These are phyloP conservation scores for Echites panduratus DNA, from an alignment of 257 asterid species.

Conservation along the genomic window DNA sequence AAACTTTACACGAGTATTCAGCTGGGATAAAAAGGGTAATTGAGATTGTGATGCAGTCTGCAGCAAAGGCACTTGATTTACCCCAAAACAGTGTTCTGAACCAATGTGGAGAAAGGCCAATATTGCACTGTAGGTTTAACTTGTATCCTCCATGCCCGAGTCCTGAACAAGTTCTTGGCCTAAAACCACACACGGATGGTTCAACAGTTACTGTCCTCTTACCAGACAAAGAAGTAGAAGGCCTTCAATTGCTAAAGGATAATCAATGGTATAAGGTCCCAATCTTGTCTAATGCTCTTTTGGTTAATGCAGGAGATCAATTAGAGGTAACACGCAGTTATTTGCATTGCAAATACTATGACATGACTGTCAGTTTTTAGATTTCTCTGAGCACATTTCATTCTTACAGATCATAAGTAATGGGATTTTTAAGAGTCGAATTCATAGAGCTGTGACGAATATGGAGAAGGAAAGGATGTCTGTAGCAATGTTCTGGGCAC, in stretches of 20 bases:
- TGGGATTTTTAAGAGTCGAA: constrained; percentile 45
- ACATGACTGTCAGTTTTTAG: no score
- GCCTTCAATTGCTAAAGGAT: constrained; percentile 59
- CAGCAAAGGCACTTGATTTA: constrained; percentile 43
- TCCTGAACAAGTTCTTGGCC: constrained; percentile 56
- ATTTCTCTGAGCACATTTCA: no score
- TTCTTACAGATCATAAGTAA: constrained; percentile 39
- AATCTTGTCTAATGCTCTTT: constrained; percentile 38
- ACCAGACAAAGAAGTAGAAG: constrained; percentile 56
- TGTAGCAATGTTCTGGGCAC: constrained; percentile 31
- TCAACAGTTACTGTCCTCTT: constrained; percentile 47
- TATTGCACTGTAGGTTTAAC: constrained; percentile 45
- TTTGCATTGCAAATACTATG: no score
- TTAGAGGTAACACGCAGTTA: constrained; percentile 44
- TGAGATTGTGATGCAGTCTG: constrained; percentile 31
- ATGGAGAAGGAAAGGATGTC: constrained; percentile 28
- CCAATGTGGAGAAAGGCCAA: constrained; percentile 37
- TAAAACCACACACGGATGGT: constrained; percentile 72
- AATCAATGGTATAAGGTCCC: constrained; percentile 53
- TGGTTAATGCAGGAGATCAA: constrained; percentile 62
- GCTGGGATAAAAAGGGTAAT: constrained; percentile 16
- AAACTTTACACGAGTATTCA: constrained; percentile 30
- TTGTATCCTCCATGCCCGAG: constrained; percentile 61
- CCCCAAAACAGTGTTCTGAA: constrained; percentile 38
- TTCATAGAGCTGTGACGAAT: constrained; percentile 40